These are phyloP conservation scores for Phyllosticta paracitricarpa DNA, from an alignment of 2,329 filamentous ascomycete genomes.

Conservation along the genomic window DNA sequence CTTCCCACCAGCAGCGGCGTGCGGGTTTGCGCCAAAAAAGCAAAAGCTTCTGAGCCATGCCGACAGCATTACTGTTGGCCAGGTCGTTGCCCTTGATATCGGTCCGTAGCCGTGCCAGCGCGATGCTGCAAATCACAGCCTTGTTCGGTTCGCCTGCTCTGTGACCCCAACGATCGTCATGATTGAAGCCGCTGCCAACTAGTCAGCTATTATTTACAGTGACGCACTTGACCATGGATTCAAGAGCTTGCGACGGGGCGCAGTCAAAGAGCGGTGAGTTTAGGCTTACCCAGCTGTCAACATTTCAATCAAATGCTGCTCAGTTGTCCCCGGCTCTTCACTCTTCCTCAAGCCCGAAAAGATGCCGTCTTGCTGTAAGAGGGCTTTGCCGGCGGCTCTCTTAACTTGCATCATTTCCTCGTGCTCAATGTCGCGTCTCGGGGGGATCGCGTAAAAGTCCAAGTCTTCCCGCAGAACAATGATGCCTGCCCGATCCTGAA, in stretches of 20 bases:
- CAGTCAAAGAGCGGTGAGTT: background rate
- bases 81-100: constrained; percentile 74
- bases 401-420: constrained; percentile 94
- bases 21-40: constrained; percentile 98
- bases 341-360: constrained; percentile 93
- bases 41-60: constrained; percentile 96
- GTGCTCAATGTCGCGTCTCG: constrained; percentile 70
- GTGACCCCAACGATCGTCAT: constrained; percentile 91
- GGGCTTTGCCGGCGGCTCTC: constrained; percentile 75
- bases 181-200: constrained; percentile 72
- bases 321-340: constrained; percentile 90
- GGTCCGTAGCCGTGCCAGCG: constrained; percentile 81
- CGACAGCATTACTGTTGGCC: constrained; percentile 66
- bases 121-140: constrained; percentile 94
- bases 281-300: constrained; percentile 80
- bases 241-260: background rate
- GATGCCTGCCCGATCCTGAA: constrained; percentile 84
- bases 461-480: constrained; percentile 94
- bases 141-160: constrained; percentile 97
- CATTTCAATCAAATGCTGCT: constrained; percentile 99
- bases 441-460: constrained; percentile 95
- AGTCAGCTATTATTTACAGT: constrained; percentile 12
- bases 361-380: constrained; percentile 84
- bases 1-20: constrained; percentile 97
- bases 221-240: background rate